Evolutionary conservation across 169 alveolate species (phyloP).

Genomic region (Plasmodium gallinaceum): DNA sequence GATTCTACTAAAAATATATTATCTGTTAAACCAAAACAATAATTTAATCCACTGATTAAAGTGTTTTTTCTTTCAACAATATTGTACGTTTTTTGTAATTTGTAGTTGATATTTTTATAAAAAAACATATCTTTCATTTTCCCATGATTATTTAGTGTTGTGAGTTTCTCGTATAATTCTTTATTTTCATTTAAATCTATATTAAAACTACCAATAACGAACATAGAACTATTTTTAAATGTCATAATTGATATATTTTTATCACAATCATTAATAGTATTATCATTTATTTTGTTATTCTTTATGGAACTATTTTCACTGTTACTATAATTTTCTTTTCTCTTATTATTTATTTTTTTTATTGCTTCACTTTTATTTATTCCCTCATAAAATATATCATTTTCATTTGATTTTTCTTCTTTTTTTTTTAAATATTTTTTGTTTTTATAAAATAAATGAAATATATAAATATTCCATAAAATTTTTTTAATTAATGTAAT

Average conservation of each 20-base stretch:
- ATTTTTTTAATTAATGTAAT: constrained; percentile 41
- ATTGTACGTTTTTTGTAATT: constrained; percentile 59
- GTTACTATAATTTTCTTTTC: constrained; percentile 1
- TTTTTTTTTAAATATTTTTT: constrained; percentile 17
- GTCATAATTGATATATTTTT: constrained; percentile 31
- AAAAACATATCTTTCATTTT: constrained; percentile 64
- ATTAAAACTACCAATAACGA: constrained; percentile 70
- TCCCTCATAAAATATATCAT: too few relatives aligned
- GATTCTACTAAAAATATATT: constrained; percentile 61
- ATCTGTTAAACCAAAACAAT: constrained; percentile 72
- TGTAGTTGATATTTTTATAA: constrained; percentile 62
- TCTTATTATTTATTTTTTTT: constrained; percentile 20
- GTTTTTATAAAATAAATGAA: constrained; percentile 46
- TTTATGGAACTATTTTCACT: neutral
- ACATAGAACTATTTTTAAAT: constrained; percentile 53
- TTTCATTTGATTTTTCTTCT: constrained; percentile 7
- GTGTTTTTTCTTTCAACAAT: constrained; percentile 59
- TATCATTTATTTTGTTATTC: neutral
- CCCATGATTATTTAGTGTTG: constrained; percentile 44
- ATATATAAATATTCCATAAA: constrained; percentile 61
- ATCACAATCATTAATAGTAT: neutral
- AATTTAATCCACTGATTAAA: constrained; percentile 58
- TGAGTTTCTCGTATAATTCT: constrained; percentile 30
- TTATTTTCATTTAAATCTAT: constrained; percentile 41
- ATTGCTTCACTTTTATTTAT: constrained; percentile 17